Evolutionary conservation across 2,329 filamentous ascomycete species (phyloP).

Genomic region (Didymella pinodella): DNA sequence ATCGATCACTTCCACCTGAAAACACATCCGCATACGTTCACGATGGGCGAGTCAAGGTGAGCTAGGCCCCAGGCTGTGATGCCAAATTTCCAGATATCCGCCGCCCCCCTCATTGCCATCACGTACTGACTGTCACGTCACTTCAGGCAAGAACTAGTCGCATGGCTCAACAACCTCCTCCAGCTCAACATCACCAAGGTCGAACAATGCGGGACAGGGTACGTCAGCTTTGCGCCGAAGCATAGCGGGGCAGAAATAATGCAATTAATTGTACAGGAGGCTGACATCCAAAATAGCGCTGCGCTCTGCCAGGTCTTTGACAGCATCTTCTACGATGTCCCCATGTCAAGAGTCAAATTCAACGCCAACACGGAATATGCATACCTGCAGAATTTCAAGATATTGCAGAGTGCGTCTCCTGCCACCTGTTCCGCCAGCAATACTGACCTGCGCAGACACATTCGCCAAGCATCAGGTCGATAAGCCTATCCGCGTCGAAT

Average conservation of each 20-base stretch:
- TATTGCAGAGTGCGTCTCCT: conserved; percentile 81
- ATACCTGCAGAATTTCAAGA: conserved; percentile 98
- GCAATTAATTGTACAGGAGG: conserved; percentile 8
- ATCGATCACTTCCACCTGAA: conserved; percentile 10
- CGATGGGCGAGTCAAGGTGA: conserved; percentile 72
- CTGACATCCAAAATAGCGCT: conserved; percentile 66
- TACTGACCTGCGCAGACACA: conserved; percentile 64
- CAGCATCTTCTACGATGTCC: conserved; percentile 94
- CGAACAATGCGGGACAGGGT: conserved; percentile 99
- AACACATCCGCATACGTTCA: conserved; percentile 23
- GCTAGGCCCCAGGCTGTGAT: conserved; percentile 29
- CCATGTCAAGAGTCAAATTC: conserved; percentile 97
- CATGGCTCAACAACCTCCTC: conserved; percentile 96
- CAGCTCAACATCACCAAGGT: conserved; percentile 98
- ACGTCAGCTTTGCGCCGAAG: conserved; percentile 48
- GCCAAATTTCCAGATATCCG: conserved; percentile 27
- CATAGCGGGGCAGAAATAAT: conserved; percentile 7
- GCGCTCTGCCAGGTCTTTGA: conserved; percentile 98
- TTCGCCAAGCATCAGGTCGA: conserved; percentile 90
- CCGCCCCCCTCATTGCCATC: conserved; percentile 30
- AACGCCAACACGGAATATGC: conserved; percentile 97
- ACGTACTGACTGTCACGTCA: conserved; percentile 29
- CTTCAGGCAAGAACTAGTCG: conserved; percentile 88
- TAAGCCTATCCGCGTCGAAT: conserved; percentile 86
- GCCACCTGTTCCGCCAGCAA: not conserved